Evolutionary conservation across 108 stramenopile species (phyloP).

Genomic region (Cylindrotheca fusiformis): DNA sequence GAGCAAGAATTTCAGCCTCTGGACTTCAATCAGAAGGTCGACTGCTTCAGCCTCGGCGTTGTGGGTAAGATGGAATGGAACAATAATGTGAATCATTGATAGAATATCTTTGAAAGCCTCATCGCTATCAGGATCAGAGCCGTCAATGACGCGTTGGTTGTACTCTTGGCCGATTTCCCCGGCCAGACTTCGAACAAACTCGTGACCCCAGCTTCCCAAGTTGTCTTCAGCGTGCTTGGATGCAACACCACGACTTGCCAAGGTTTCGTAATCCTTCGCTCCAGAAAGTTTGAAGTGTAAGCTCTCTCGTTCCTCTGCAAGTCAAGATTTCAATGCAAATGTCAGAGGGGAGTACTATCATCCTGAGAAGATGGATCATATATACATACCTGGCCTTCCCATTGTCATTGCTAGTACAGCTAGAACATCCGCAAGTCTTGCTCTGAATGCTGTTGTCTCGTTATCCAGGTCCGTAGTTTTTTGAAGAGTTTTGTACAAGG

Average conservation of each 20-base stretch:
- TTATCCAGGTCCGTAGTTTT: conserved; percentile 32
- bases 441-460: conserved; percentile 57
- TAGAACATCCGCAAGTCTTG: conserved; percentile 90
- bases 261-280: conserved; percentile 70
- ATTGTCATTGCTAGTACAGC: conserved; percentile 98
- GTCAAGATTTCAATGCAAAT: not conserved
- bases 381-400: conserved; percentile 79
- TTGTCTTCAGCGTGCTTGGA: conserved; percentile 67
- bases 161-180: conserved; percentile 98
- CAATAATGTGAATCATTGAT: conserved; percentile 94
- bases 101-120: conserved; percentile 77
- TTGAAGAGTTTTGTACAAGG: conserved; percentile 54
- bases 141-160: conserved; percentile 75
- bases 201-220: conserved; percentile 97
- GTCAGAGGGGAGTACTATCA: not conserved
- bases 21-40: conserved; percentile 97
- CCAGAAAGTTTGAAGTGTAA: conserved; percentile 91
- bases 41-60: conserved; percentile 99
- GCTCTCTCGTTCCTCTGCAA: conserved; percentile 80
- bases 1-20: conserved; percentile 79
- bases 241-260: conserved; percentile 36
- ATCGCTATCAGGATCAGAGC: conserved; percentile 70
- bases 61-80: conserved; percentile 96
- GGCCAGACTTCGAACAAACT: conserved; percentile 94
- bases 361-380: not conserved